Evolutionary conservation across 106 monocot species (phyloP).

Genomic region (Ottelia alismoides): DNA sequence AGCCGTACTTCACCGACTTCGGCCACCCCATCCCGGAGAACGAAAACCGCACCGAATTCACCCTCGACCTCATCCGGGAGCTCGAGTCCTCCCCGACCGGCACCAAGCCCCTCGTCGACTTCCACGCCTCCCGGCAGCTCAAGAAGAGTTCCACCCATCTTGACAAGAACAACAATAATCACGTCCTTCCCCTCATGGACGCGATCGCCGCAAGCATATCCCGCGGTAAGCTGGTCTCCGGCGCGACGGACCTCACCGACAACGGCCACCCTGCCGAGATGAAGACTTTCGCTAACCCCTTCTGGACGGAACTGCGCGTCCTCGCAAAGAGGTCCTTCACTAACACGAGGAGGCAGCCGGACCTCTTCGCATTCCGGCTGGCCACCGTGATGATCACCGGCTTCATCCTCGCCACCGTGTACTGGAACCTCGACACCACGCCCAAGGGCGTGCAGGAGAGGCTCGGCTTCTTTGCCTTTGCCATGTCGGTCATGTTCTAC

Average conservation of each 20-base stretch:
- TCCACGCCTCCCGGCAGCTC: slow-evolving; percentile 32
- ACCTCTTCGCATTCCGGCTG: slow-evolving; percentile 29
- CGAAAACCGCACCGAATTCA: slow-evolving; percentile 20
- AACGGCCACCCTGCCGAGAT: too few species aligned
- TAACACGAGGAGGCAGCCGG: slow-evolving; percentile 46
- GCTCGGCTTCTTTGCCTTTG: slow-evolving; percentile 79
- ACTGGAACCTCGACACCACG: slow-evolving; percentile 57
- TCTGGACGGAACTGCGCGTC: slow-evolving; percentile 27
- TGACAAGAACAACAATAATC: neutral
- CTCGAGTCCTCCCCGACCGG: slow-evolving; percentile 44
- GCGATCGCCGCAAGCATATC: slow-evolving; percentile 75
- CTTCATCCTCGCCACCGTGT: slow-evolving; percentile 72
- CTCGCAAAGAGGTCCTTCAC: slow-evolving; percentile 25
- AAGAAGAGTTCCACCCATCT: slow-evolving; percentile 2
- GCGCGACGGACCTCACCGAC: slow-evolving; percentile 29
- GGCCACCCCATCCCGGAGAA: slow-evolving; percentile 61
- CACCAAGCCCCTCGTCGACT: slow-evolving; percentile 28
- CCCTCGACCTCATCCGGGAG: slow-evolving; percentile 38
- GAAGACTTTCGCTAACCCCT: slow-evolving; percentile 56
- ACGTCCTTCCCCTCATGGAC: slow-evolving; percentile 35
- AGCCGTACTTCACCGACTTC: slow-evolving; percentile 52
- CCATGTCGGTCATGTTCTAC: slow-evolving; percentile 84
- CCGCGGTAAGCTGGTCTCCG: slow-evolving; percentile 70
- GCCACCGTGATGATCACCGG: slow-evolving; percentile 72
- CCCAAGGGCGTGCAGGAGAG: slow-evolving; percentile 64